Base-by-base conservation (phyloP, 2,329 filamentous ascomycete genomes). In the Phoma sp. region DNA sequence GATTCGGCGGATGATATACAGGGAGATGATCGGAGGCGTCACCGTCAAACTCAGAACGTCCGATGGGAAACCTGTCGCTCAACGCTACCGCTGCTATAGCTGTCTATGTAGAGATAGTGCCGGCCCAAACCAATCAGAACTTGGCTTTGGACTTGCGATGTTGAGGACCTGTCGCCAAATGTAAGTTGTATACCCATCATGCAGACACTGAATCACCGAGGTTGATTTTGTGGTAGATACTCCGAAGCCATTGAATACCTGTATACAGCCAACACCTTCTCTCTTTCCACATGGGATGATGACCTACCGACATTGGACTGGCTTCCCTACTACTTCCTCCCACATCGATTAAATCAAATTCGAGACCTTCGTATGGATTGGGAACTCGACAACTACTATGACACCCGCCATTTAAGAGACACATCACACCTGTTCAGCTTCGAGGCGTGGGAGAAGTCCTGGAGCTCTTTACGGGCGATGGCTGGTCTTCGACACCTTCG, bases 171-270 rank as follows among this genome's bases (percentile, higher is more conserved):
- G 62, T 46, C 59, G 62, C 17, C 52, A 54, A n/a, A 59, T 67
- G 63, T 67, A 47, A 62, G 64, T 47, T 14, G 15, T 10, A 5
- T 11, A 6, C 3, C n/a, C 6, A 5, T 18, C 15, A 39, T 29
- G 2, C 5, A 2, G 5, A 18, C 12, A 14, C 14, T 1, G 6
- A 12, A 11, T 23, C 20, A 18, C 14, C 28, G 9, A 12, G n/a
- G n/a, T 25, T 64, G 40, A 59, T 30, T 2, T 17, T 26, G 25
- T 28, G 11, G 15, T 26, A 68, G 65, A n/a, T 68, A 69, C 39
- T 63, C 62, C 12, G 65, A 69, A 55, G 58, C 61, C 3, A 55
- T 67, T 10, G 57, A 64, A 7, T 60, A 55, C 37, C 56, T 68
- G 12, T 68, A 68, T 37, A 58, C 45, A n/a, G 26, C 42, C 32